These are phyloP conservation scores for Musa beccarii DNA, from an alignment of 176 grass and related monocot species.

Conservation along the genomic window DNA sequence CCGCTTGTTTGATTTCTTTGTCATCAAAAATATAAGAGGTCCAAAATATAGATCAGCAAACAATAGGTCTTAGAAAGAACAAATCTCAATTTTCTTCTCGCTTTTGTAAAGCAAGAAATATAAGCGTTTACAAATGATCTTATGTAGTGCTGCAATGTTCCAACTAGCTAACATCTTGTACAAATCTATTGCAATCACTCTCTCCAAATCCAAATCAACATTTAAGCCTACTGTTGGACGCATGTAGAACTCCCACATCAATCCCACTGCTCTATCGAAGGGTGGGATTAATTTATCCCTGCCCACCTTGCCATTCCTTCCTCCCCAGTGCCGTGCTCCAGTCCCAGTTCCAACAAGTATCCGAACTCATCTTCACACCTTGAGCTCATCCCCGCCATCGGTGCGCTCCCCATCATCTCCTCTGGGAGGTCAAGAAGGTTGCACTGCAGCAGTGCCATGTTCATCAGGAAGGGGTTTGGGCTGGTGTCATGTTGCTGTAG, in stretches of 20 bases:
- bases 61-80: too few relatives aligned
- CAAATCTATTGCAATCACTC: not conserved
- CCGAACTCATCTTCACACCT: constrained; percentile 21
- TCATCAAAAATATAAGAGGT: too few relatives aligned
- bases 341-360: not conserved
- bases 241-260: not conserved
- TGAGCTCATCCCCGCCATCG: constrained; percentile 31
- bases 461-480: constrained; percentile 15
- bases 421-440: constrained; percentile 27
- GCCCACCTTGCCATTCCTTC: too few relatives aligned
- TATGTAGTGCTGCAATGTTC: too few relatives aligned
- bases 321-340: too few relatives aligned
- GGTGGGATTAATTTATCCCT: too few relatives aligned
- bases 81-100: too few relatives aligned
- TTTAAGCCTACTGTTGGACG: not conserved
- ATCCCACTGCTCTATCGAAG: too few relatives aligned
- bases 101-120: too few relatives aligned
- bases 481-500: not conserved
- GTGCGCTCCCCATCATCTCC: constrained; percentile 22
- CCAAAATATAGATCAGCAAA: too few relatives aligned
- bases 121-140: too few relatives aligned
- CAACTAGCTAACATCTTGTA: not conserved
- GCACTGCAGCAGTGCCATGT: constrained; percentile 29
- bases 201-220: not conserved
- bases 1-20: too few relatives aligned